Evolutionary conservation across 2,329 filamentous ascomycete species (phyloP).

Genomic region (Cryphonectria naterciae): DNA sequence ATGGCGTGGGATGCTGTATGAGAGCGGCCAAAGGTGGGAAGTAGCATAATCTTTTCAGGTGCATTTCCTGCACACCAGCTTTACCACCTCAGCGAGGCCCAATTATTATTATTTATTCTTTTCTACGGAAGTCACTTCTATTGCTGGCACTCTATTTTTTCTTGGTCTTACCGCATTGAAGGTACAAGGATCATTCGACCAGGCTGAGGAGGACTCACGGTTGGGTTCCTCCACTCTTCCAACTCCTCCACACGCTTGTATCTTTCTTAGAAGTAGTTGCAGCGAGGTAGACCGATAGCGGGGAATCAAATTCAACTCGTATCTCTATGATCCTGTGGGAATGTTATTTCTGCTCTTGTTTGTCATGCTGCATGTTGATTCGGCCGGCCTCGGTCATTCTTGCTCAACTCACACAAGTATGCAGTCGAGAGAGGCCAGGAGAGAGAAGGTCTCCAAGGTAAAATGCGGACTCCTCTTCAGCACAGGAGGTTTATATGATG

Average conservation of each 20-base stretch:
- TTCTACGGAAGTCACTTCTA: background rate
- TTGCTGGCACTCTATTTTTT: background rate
- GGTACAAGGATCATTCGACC: background rate
- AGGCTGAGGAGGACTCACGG: background rate
- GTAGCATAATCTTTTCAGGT: background rate
- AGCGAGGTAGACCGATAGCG: conserved; percentile 2
- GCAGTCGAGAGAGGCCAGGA: too few relatives aligned
- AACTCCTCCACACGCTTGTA: background rate
- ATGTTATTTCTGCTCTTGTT: background rate
- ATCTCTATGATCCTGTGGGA: background rate
- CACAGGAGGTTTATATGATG: too few relatives aligned
- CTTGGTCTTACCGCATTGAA: background rate
- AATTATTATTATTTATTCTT: background rate
- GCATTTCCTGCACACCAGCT: background rate
- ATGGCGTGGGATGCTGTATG: background rate
- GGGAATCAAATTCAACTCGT: background rate
- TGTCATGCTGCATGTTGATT: background rate
- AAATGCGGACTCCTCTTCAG: too few relatives aligned
- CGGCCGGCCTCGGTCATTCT: too few relatives aligned
- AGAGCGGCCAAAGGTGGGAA: background rate
- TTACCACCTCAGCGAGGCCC: background rate
- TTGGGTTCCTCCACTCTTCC: background rate
- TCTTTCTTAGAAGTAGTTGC: background rate
- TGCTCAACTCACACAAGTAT: too few relatives aligned
- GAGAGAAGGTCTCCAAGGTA: too few relatives aligned